Conservation (phyloP, 129 eudicot species). For the Rutidosis leptorrhynchoides region DNA sequence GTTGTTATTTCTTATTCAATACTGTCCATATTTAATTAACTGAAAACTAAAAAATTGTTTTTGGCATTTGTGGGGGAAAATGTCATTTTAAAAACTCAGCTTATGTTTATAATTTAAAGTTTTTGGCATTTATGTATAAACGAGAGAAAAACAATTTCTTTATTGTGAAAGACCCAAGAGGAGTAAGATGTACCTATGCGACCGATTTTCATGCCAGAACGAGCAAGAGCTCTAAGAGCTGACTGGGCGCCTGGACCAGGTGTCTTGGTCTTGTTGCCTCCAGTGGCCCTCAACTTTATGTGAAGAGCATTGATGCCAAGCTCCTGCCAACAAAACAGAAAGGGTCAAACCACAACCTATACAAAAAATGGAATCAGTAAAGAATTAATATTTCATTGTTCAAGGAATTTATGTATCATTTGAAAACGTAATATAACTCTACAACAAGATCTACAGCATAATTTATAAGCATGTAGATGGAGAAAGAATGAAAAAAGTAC, state of each 20-base stretch:
- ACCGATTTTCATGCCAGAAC: constrained; percentile 16
- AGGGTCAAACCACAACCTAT: not conserved
- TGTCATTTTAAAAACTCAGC: not conserved
- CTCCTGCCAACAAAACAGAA: not conserved
- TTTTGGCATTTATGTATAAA: not conserved
- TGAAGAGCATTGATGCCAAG: constrained; percentile 9
- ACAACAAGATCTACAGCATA: not conserved
- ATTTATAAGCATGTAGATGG: not conserved
- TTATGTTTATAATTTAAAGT: no score
- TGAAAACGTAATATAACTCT: not conserved
- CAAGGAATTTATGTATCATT: not conserved
- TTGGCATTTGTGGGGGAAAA: not conserved
- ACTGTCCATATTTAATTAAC: not conserved
- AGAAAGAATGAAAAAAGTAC: not conserved
- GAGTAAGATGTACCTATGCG: not conserved
- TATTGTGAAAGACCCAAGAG: not conserved
- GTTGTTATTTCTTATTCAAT: not conserved
- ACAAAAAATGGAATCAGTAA: not conserved
- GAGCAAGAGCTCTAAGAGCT: constrained; percentile 16
- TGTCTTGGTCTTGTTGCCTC: constrained; percentile 14
- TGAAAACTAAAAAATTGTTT: not conserved
- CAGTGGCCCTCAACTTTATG: constrained; percentile 9
- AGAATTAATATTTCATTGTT: not conserved
- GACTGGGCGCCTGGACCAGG: constrained; percentile 17
- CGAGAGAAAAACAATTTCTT: not conserved